phyloP scores from a whole-genome alignment of 2,329 filamentous ascomycete species.

The Cladophialophora immunda region DNA sequence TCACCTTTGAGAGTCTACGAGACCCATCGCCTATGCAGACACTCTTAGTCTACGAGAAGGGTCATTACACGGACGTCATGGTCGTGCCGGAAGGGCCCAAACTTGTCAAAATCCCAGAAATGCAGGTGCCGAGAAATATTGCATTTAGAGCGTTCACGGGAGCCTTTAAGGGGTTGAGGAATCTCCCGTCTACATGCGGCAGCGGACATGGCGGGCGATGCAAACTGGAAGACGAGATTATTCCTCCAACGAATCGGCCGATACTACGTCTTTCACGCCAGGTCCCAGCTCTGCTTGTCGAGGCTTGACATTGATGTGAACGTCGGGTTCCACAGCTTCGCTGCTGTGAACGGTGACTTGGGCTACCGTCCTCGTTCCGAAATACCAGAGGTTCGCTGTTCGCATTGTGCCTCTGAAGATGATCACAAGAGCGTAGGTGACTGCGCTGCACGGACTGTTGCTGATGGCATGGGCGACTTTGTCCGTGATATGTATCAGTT shows the following conservation, averaged over 20 bases:
- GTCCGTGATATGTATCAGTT: not conserved
- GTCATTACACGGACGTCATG: not conserved
- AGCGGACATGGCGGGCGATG: not conserved
- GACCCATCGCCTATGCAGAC: not conserved
- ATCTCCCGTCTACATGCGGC: not conserved
- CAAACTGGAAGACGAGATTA: not conserved
- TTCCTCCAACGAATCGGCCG: not conserved
- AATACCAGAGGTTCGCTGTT: too few relatives aligned
- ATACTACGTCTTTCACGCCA: not conserved
- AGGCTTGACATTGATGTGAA: not conserved
- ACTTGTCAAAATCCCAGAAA: not conserved
- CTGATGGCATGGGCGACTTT: not conserved
- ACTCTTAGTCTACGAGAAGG: not conserved
- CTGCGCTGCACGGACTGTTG: too few relatives aligned
- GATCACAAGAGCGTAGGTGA: too few relatives aligned
- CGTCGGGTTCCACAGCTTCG: not conserved
- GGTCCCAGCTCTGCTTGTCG: not conserved
- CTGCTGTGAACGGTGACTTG: not conserved
- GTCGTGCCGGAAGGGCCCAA: not conserved
- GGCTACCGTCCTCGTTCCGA: not conserved
- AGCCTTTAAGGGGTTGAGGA: not conserved
- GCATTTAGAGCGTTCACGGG: not conserved
- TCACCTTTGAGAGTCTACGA: slow-evolving; percentile 10
- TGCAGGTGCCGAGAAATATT: not conserved
- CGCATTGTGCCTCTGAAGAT: too few relatives aligned